Conservation (phyloP, 805 yeast genomes). For the Cyberlindnera mycetangii region DNA sequence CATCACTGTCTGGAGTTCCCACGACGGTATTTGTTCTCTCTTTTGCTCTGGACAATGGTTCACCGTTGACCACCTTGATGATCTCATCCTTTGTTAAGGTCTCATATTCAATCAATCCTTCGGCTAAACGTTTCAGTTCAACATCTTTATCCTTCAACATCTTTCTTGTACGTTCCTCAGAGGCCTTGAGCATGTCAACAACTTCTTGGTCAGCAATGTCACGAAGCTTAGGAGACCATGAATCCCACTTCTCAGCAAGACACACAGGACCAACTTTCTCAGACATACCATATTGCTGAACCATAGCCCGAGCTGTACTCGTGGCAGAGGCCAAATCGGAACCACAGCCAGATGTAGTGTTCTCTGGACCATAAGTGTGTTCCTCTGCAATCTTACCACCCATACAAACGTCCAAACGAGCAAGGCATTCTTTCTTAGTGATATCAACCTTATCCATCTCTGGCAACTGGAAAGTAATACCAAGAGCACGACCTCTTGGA, state of each 20-base stretch:
- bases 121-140: conserved; percentile 85
- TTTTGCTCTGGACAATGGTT: conserved; percentile 64
- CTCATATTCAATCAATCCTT: conserved; percentile 92
- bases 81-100: conserved; percentile 90
- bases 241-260: conserved; percentile 87
- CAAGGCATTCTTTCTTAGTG: conserved; percentile 84
- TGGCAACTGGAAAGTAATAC: conserved; percentile 95
- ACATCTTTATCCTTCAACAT: conserved; percentile 56
- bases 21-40: conserved; percentile 74
- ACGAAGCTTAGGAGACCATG: conserved; percentile 87
- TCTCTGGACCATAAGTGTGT: conserved; percentile 82
- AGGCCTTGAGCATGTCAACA: conserved; percentile 63
- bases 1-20: conserved; percentile 48
- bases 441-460: conserved; percentile 97
- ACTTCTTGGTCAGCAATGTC: conserved; percentile 94
- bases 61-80: conserved; percentile 81
- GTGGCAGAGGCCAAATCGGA: conserved; percentile 91
- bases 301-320: conserved; percentile 93
- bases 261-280: conserved; percentile 90
- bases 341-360: conserved; percentile 94
- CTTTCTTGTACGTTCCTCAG: conserved; percentile 77
- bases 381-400: conserved; percentile 99
- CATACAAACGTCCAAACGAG: conserved; percentile 95
- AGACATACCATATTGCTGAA: conserved; percentile 95
- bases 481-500: conserved; percentile 95